phyloP scores from a whole-genome alignment of 148 eudicot species.

The Cornus florida region DNA sequence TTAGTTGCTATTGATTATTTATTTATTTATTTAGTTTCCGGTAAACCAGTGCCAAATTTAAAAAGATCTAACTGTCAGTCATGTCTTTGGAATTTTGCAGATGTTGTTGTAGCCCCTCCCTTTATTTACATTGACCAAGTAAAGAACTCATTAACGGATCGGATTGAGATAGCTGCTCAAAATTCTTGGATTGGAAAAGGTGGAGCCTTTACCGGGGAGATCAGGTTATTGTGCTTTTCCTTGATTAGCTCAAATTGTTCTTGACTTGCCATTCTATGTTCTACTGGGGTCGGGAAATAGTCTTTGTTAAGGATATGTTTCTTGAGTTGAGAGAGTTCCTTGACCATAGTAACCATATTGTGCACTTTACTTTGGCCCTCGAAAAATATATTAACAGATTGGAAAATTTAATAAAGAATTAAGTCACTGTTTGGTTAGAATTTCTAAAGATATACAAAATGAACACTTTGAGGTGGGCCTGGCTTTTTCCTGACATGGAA shows the following conservation, averaged over 20 bases:
- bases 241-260: not conserved
- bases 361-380: not conserved
- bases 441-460: not conserved
- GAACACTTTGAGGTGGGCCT: not conserved
- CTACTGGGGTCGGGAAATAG: not conserved
- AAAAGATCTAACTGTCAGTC: not conserved
- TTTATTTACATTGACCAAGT: conserved; percentile 90
- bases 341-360: not conserved
- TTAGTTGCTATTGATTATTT: not conserved
- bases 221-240: conserved; percentile 52
- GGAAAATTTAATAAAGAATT: not conserved
- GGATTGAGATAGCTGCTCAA: conserved; percentile 87
- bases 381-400: not conserved
- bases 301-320: not conserved
- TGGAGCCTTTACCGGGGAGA: conserved; percentile 98
- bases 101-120: conserved; percentile 95
- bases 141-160: conserved; percentile 69
- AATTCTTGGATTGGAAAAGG: conserved; percentile 97
- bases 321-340: not conserved
- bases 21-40: not conserved
- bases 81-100: conserved; percentile 40
- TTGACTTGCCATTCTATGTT: conserved; percentile 6
- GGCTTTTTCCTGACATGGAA: not conserved
- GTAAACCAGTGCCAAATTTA: not conserved
- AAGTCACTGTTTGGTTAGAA: not conserved